Base-by-base conservation (phyloP, 2,329 filamentous ascomycete genomes). In the Fusarium virguliforme region DNA sequence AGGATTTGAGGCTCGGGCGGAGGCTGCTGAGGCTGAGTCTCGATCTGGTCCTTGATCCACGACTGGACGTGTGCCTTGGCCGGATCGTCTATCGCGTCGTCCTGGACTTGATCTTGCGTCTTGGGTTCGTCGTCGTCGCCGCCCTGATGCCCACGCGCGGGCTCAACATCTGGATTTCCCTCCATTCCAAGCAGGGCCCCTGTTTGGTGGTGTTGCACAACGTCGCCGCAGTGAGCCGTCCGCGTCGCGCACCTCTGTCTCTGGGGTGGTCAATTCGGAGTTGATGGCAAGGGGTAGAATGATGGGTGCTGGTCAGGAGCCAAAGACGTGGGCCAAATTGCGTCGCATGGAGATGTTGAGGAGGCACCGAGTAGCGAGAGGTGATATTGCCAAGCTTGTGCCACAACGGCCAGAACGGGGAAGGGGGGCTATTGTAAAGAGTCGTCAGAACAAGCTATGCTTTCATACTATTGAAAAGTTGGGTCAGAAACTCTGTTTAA, bases 151-250 rank as follows among this genome's bases (percentile, higher is more conserved):
- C 71, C 60, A 61, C 37, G 64, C 28, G 58, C 62, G 56, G 60
- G 53, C 46, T 70, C 70, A 46, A 50, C 22, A 60, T 72, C 70
- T 70, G 65, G 41, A 71, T 74, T 75, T 71, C 64, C 72, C 62
- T 78, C 75, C 76, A 78, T 78, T 72, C 74, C 73, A 73, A 57
- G 15, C 24, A 50, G 62, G 35, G 22, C 46, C 46, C 38, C 46
- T 66, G 38, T 60, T 59, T 64, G 35, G n/a, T 50, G 55, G 50
- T 46, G 56, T 59, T 63, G 58, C 40, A 66, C 66, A 66, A 62
- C 15, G 46, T 50, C 46, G 59, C 57, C 38, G 41, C 28, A 58
- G 10, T 10, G 7, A 18, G 22, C 65, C 37, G 43, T 34, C 54
- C 22, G 54, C 30, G 37, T 37, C 53, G 12, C 35, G 38, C 46